These are phyloP conservation scores for Septoria petroselini DNA, from an alignment of 2,329 filamentous ascomycete species.

Conservation along the genomic window DNA sequence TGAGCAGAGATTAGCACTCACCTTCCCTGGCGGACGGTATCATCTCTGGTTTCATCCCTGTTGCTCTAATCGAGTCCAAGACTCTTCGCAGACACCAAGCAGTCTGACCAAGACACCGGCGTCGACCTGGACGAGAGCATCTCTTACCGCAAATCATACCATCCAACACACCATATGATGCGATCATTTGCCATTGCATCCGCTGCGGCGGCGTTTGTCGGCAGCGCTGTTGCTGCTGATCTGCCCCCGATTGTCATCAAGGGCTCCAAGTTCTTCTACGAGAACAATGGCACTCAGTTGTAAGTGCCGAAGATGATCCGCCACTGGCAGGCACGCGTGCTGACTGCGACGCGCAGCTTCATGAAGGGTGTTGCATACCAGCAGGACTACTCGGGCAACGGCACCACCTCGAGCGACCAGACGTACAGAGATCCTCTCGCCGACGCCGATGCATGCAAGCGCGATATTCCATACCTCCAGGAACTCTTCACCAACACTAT, in stretches of 20 bases:
- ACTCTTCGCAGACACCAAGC: background rate
- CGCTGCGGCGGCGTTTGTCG: conserved; percentile 50
- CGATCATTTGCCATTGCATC: conserved; percentile 50
- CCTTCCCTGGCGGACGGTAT: conserved; percentile 7
- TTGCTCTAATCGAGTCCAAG: background rate
- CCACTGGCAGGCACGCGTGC: background rate
- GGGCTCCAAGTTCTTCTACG: conserved; percentile 86
- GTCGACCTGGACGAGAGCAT: background rate
- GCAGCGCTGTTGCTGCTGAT: conserved; percentile 50
- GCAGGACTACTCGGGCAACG: conserved; percentile 58
- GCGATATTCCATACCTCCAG: conserved; percentile 78
- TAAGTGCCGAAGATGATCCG: conserved; percentile 37
- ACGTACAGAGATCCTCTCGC: conserved; percentile 78
- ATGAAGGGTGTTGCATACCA: conserved; percentile 96
- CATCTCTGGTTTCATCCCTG: background rate
- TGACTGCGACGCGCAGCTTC: conserved; percentile 52
- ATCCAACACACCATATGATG: conserved; percentile 51
- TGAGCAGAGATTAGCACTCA: background rate
- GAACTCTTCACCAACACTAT: conserved; percentile 86
- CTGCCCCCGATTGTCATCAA: conserved; percentile 68
- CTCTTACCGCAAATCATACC: conserved; percentile 2
- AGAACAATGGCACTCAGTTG: conserved; percentile 74
- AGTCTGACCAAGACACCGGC: background rate
- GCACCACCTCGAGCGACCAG: conserved; percentile 46
- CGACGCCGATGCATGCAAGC: conserved; percentile 67